Conservation (phyloP, 805 yeast genomes). For the Komagataella ulmi region DNA sequence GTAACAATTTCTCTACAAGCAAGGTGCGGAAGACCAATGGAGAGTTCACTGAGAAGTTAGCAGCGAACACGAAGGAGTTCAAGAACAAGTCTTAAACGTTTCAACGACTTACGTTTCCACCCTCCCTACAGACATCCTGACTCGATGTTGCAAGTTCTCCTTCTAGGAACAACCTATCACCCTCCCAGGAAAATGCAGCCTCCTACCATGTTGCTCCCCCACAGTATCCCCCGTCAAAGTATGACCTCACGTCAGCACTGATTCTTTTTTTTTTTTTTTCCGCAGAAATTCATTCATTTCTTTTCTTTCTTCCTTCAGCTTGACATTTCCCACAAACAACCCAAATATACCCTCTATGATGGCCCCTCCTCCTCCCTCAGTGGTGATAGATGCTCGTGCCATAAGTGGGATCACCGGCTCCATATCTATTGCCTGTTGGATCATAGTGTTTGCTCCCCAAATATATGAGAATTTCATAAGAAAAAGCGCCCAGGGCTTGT, state of each 20-base stretch:
- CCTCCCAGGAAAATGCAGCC: neutral
- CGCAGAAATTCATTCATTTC: neutral
- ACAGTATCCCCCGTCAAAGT: neutral
- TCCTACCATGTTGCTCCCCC: neutral
- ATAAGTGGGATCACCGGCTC: constrained; percentile 74
- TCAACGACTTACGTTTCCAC: too few relatives aligned
- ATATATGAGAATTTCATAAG: constrained; percentile 83
- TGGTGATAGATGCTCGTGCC: constrained; percentile 52
- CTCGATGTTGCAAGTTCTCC: too few relatives aligned
- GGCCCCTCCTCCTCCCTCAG: constrained; percentile 46
- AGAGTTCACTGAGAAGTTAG: too few relatives aligned
- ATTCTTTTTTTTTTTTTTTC: neutral
- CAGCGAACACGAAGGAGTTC: too few relatives aligned
- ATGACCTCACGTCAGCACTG: neutral
- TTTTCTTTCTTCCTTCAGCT: neutral
- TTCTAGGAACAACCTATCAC: too few relatives aligned
- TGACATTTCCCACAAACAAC: neutral
- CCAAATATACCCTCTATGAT: neutral
- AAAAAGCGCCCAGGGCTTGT: constrained; percentile 81
- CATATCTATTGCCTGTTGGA: constrained; percentile 94
- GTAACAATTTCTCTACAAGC: neutral
- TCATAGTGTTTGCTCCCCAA: constrained; percentile 94
- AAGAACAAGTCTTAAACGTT: too few relatives aligned
- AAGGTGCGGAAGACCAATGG: too few relatives aligned
- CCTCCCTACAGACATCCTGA: too few relatives aligned